Conservation (phyloP, 106 monocot species). For the Dendrobium huoshanense region DNA sequence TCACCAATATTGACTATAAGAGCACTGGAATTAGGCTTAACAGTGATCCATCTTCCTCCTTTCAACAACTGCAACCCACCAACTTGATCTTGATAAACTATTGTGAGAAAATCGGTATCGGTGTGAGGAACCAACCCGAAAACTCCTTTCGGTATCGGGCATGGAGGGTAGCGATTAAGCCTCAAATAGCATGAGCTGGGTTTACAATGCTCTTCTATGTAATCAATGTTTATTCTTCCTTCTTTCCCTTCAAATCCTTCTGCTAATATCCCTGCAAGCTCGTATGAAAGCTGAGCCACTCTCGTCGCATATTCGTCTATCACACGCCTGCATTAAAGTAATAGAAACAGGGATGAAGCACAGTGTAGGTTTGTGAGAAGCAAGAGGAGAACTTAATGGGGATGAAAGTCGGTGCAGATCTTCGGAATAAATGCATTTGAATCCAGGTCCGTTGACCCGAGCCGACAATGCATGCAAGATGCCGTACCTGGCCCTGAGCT, state of each 20-base stretch:
- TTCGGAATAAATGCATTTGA: not conserved
- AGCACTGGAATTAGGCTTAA: conserved; percentile 70
- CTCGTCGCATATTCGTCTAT: conserved; percentile 27
- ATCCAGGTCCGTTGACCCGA: not conserved
- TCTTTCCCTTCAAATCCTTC: conserved; percentile 18
- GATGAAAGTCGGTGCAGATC: not conserved
- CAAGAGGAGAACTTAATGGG: too few relatives aligned
- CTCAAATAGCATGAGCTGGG: conserved; percentile 65
- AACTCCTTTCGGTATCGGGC: conserved; percentile 37
- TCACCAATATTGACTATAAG: conserved; percentile 54
- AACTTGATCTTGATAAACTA: conserved; percentile 78
- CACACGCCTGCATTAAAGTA: conserved; percentile 5
- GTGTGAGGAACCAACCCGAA: conserved; percentile 81
- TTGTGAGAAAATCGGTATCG: conserved; percentile 89
- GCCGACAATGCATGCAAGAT: conserved; percentile 1
- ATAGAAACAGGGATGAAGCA: too few relatives aligned
- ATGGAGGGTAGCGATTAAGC: conserved; percentile 77
- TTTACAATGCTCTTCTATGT: conserved; percentile 27
- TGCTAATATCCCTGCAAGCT: conserved; percentile 19
- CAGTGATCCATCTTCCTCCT: conserved; percentile 62
- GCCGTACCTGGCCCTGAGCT: conserved; percentile 17
- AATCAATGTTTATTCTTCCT: not conserved
- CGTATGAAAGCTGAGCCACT: conserved; percentile 19
- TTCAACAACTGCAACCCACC: conserved; percentile 84
- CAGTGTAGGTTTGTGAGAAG: too few relatives aligned